Evolutionary conservation across 768 basidiomycete species (phyloP).

Genomic region (Scleroderma citrinum): DNA sequence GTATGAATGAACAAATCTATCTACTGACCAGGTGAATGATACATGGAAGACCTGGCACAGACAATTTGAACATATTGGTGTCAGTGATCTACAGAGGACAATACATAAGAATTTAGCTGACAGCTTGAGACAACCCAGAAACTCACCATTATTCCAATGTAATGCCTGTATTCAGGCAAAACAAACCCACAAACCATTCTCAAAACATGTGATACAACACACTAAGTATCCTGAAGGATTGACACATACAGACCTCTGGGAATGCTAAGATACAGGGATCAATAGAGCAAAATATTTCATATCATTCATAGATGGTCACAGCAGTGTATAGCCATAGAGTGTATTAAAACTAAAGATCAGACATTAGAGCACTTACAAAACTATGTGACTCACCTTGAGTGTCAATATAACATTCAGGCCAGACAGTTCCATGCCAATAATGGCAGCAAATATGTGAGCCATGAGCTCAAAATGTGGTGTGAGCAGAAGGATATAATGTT

Average conservation of each 20-base stretch:
- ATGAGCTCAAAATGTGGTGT: background rate
- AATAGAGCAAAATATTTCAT: background rate
- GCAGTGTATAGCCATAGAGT: background rate
- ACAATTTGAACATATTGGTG: background rate
- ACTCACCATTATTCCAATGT: background rate
- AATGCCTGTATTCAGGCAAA: conserved; percentile 3
- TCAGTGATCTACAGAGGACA: background rate
- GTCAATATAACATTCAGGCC: background rate
- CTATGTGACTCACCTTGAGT: background rate
- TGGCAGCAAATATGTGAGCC: background rate
- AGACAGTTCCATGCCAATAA: background rate
- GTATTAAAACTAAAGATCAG: background rate
- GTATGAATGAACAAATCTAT: background rate
- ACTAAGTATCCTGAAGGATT: background rate
- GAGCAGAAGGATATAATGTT: background rate
- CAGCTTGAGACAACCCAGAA: background rate
- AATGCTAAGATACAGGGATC: background rate
- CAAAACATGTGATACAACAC: background rate
- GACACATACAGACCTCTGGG: conserved; percentile 6
- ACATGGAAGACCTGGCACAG: background rate
- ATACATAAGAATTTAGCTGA: background rate
- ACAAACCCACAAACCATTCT: background rate
- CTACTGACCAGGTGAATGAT: no score
- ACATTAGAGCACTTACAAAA: background rate
- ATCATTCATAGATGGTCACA: background rate